Percentiles rank a stretch among this genome's conserved stretches.
Conservation (phyloP, 371 early-diverging fungal species). For the Actinomucor elegans region DNA sequence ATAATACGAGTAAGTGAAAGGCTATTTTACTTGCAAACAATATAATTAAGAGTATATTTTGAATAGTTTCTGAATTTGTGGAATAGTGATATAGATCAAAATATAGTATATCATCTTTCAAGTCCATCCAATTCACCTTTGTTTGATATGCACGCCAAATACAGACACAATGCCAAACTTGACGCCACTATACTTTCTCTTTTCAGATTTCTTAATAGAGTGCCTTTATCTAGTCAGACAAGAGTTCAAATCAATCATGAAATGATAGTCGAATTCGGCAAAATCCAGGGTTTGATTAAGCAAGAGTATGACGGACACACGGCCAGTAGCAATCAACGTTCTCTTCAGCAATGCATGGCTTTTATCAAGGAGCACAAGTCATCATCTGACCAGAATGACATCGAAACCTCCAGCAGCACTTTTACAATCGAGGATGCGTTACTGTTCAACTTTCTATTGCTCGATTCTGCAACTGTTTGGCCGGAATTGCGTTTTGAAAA, state of each 20-base stretch:
- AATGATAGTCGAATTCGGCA: background rate
- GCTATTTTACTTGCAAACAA: too few relatives aligned
- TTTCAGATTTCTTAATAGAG: constrained; percentile 18
- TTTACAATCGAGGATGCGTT: constrained; percentile 12
- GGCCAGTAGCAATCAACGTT: background rate
- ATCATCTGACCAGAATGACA: constrained; percentile 1
- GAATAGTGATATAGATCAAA: constrained; percentile 19
- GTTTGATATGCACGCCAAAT: constrained; percentile 4
- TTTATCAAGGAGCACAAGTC: too few relatives aligned
- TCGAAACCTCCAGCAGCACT: too few relatives aligned
- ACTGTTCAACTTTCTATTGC: constrained; percentile 27
- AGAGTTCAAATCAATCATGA: background rate
- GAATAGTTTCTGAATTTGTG: constrained; percentile 29
- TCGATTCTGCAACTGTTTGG: constrained; percentile 26
- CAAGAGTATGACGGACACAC: background rate
- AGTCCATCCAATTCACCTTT: constrained; percentile 24
- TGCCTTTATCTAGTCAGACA: background rate
- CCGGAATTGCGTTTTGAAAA: constrained; percentile 4
- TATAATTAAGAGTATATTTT: too few relatives aligned
- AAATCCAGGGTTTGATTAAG: background rate
- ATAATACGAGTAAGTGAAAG: constrained; percentile 22
- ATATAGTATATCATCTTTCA: constrained; percentile 19
- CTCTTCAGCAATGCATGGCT: background rate
- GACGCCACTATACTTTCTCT: constrained; percentile 17
- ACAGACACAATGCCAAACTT: constrained; percentile 15